These are phyloP conservation scores for Colletotrichum chlorophyti DNA, from an alignment of 2,329 filamentous ascomycete species.

Conservation along the genomic window DNA sequence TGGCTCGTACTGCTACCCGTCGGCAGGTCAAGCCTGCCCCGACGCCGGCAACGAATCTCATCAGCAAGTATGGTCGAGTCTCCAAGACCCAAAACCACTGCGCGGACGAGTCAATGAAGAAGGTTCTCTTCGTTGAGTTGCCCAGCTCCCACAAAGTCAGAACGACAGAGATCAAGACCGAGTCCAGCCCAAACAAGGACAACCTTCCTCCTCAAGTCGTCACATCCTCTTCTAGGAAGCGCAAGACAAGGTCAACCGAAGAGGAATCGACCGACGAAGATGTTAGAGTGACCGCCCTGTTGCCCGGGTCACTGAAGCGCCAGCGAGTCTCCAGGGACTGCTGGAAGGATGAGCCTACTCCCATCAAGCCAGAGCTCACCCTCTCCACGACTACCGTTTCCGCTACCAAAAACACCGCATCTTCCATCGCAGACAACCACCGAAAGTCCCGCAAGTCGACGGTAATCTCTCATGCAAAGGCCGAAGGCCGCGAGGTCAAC, in stretches of 20 bases:
- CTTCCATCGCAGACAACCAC: not conserved
- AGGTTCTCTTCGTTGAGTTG: slow-evolving; percentile 22
- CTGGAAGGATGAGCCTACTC: slow-evolving; percentile 24
- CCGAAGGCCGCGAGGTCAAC: slow-evolving; percentile 34
- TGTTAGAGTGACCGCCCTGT: not conserved
- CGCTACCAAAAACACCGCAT: slow-evolving; percentile 4
- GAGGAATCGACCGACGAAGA: slow-evolving; percentile 4
- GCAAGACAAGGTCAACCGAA: slow-evolving; percentile 19
- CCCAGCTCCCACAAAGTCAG: slow-evolving; percentile 13
- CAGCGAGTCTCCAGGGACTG: slow-evolving; percentile 16
- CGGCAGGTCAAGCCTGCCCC: slow-evolving; percentile 26
- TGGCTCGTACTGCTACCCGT: slow-evolving; percentile 28
- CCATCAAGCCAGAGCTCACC: slow-evolving; percentile 23
- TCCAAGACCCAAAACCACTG: slow-evolving; percentile 25
- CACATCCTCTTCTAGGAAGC: slow-evolving; percentile 21
- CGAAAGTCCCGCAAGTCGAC: slow-evolving; percentile 37
- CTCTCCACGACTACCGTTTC: not conserved
- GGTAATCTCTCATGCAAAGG: slow-evolving; percentile 36
- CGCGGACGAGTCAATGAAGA: slow-evolving; percentile 19
- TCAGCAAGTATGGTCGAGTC: slow-evolving; percentile 29
- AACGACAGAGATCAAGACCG: slow-evolving; percentile 10
- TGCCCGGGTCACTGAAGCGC: slow-evolving; percentile 18
- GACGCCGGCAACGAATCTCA: slow-evolving; percentile 14
- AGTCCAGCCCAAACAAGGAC: slow-evolving; percentile 7
- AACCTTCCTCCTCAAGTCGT: not conserved